These are phyloP conservation scores for Telfairia occidentalis DNA, from an alignment of 331 rosid genomes.

Conservation along the genomic window DNA sequence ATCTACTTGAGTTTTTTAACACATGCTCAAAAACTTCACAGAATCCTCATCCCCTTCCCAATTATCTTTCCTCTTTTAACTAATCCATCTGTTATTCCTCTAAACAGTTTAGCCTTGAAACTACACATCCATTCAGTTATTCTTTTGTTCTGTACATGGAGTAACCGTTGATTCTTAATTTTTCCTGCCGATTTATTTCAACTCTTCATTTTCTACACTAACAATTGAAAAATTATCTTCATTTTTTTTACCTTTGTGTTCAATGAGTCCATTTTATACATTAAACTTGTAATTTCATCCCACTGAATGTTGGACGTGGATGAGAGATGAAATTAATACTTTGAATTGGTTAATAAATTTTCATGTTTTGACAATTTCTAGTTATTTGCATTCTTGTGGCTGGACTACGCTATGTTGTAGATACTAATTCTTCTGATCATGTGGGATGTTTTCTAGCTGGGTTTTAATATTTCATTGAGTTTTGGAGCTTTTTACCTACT, in stretches of 20 bases:
- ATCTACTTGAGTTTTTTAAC: background rate
- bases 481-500: background rate
- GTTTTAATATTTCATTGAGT: background rate
- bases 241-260: background rate
- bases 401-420: background rate
- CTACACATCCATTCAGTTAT: background rate
- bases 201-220: background rate
- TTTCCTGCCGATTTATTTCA: background rate
- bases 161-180: background rate
- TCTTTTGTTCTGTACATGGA: background rate
- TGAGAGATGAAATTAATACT: background rate
- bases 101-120: background rate
- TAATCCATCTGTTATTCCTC: background rate
- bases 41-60: background rate
- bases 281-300: background rate
- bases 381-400: background rate
- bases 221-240: background rate
- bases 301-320: background rate
- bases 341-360: background rate
- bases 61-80: background rate
- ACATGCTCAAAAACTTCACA: background rate
- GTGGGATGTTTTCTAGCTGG: background rate
- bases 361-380: background rate
- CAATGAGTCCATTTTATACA: background rate
- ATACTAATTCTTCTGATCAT: background rate